Base-by-base conservation (phyloP, 306 rosid genomes). In the Pyrus communis region DNA sequence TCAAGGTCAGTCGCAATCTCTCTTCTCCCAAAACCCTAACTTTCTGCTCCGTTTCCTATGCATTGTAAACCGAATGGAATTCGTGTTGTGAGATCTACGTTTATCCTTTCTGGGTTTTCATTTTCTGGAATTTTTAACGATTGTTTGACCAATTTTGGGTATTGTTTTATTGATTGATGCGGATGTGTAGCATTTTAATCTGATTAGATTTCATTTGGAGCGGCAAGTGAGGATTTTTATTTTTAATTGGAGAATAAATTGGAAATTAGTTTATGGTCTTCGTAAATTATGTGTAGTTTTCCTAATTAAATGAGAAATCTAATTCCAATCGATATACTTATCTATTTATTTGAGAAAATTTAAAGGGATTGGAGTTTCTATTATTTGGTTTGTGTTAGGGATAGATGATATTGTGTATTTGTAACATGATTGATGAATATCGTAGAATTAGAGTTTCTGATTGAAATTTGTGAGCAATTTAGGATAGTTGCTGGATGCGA, bases 1-100 rank as follows among this genome's bases (percentile, higher is more conserved):
- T 91, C 85, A 93, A 89, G 98, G 98, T 93, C 81, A 77, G 79
- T 74, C 22, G 30, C 58, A 28, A 59, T 2, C 67, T 66, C 10
- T 10, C 70, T 27, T 54, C 25, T 40, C 23, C 72, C 2, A 43
- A 73, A 73, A 49, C 70, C 80, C 72, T 62, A 59, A 69, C 54
- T 31, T 69, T 66, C 18, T 33, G 4, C 22, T 77, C 71, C 21
- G 70, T 64, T 73, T 21, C 25, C 46, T 1, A 9, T 67, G 15
- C 38, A 49, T 15, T 10, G 31, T 12, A 31, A 63, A 62, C 76
- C 59, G 45, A 11, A 33, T 22, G 10, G 52, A 78, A 59, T 70
- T 70, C 28, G 27, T 17, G n/a, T 40, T n/a, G 38, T n/a, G n/a
- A 75, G 83, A 78, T 85, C 78, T 33, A 65, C 22, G 52, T 43